phyloP scores from a whole-genome alignment of 441 rosid species.

The Sinapis alba region DNA sequence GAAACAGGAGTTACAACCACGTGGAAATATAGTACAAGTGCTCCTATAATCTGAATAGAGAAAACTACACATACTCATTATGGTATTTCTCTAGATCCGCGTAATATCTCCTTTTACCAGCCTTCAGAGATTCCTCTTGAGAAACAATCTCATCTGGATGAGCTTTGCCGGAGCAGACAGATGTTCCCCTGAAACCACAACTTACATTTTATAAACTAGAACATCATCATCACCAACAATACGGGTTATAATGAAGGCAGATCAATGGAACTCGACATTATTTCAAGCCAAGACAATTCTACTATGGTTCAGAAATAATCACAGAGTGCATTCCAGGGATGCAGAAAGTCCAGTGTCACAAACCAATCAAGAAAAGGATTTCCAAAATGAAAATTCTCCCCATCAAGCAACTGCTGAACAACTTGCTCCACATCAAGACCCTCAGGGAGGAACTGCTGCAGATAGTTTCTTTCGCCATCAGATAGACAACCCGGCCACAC shows the following conservation, averaged over 20 bases:
- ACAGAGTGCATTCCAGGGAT: constrained; percentile 7
- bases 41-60: constrained; percentile 13
- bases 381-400: constrained; percentile 87
- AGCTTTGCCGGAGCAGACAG: constrained; percentile 71
- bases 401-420: constrained; percentile 67
- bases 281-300: constrained; percentile 6
- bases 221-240: constrained; percentile 21
- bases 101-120: constrained; percentile 57
- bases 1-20: constrained; percentile 36
- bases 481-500: constrained; percentile 76
- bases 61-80: constrained; percentile 61
- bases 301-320: not conserved
- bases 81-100: constrained; percentile 75
- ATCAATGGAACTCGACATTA: constrained; percentile 6
- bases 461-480: constrained; percentile 69
- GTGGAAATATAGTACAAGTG: constrained; percentile 8
- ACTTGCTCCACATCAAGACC: constrained; percentile 62
- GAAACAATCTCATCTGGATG: constrained; percentile 82
- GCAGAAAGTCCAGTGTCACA: constrained; percentile 37
- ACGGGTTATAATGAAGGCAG: not conserved
- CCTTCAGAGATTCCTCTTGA: constrained; percentile 56
- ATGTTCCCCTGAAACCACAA: constrained; percentile 72
- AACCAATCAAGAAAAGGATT: constrained; percentile 82
- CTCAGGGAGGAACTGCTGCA: constrained; percentile 79
- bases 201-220: constrained; percentile 31